Base-by-base conservation (phyloP, 208 protist genomes). In the Naegleria fowleri region DNA sequence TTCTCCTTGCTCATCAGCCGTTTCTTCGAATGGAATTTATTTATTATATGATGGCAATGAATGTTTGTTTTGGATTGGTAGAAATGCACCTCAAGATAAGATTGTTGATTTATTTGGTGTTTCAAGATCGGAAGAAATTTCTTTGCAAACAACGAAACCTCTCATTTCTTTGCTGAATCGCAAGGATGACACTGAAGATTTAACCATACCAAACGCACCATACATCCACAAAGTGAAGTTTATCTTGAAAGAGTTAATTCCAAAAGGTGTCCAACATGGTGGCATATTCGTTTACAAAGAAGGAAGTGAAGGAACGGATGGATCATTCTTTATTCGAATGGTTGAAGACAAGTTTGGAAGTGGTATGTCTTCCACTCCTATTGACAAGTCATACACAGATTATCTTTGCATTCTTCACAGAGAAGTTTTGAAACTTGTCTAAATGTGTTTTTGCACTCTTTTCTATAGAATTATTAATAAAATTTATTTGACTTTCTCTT, bases 251-350 rank as follows among this genome's bases (percentile, higher is more conserved):
- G 86, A 89, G 40, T 43, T 67, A 6, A 75, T 33, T 41, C 5
- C 0, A 38, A 33, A 41, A 22, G 16, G 48, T n/a, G n/a, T 25
- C 39, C 22, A 6, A 41, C 22, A 67, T 41, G 86, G 86, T 41
- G 5, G 13, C 9, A 67, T 89, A 29, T n/a, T 9, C 5, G 25
- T 89, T 29, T n/a, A n/a, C 5, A 55, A 40, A 7, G 86, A 58
- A 22, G 3, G 48, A 41, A 15, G 9, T 39, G 67, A 79, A 79
- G 36, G 16, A 41, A 89, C 5, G 9, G 86, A 89, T 11, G 19
- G 9, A 36, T 89, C 36, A 40, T 89, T 89, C 48, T 89, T 67
- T 89, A 40, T 40, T 29, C n/a, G 86, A 41, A 36, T 89, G n/a
- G 51, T 67, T 67, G 86, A 89, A 40, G 86, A 89, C 25, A 52